Evolutionary conservation across 176 grass and related monocot genomes (phyloP).

Genomic region (Cenchrus purpureus): DNA sequence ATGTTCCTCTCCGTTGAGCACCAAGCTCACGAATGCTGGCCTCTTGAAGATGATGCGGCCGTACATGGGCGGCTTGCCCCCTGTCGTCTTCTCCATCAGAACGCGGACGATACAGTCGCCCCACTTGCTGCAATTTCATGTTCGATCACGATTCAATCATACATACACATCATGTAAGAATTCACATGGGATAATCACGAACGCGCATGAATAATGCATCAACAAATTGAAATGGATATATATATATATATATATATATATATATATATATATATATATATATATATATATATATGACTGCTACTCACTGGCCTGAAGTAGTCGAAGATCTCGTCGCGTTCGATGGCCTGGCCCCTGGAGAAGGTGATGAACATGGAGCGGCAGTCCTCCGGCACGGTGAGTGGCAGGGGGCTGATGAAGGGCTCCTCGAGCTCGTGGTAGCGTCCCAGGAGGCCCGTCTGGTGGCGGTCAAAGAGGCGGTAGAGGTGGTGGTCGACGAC

Average conservation of each 20-base stretch:
- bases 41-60: constrained; percentile 58
- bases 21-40: constrained; percentile 19
- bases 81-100: constrained; percentile 38
- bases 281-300: too few species aligned
- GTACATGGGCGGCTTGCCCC: not conserved
- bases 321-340: constrained; percentile 53
- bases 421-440: constrained; percentile 15
- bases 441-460: not conserved
- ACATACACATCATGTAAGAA: not conserved
- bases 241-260: too few species aligned
- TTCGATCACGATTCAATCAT: not conserved
- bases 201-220: too few species aligned
- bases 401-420: not conserved
- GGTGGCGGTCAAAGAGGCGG: not conserved
- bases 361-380: constrained; percentile 78
- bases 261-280: too few species aligned
- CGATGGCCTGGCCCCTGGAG: constrained; percentile 45
- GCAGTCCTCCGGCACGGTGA: constrained; percentile 40
- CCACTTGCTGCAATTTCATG: constrained; percentile 36
- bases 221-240: too few species aligned
- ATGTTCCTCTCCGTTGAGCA: constrained; percentile 16
- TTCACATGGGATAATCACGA: not conserved
- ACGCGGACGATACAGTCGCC: constrained; percentile 44
- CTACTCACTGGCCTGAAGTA: constrained; percentile 63
- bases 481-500: constrained; percentile 55